Base-by-base conservation (phyloP, 148 eudicot species). In the Rhododendron williamsianum region DNA sequence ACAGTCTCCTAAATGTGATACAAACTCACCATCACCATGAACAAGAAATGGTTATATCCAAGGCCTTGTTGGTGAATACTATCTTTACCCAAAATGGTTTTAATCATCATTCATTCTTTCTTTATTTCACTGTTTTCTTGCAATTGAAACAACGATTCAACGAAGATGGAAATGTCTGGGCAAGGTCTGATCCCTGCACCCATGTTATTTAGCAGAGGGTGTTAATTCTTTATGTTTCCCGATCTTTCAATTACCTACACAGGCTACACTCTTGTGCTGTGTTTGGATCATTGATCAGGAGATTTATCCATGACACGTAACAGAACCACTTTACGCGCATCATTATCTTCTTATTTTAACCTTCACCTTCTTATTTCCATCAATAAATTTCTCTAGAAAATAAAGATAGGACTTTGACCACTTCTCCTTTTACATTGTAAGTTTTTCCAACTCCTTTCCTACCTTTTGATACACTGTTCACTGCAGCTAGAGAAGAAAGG, bases 401-500 rank as follows among this genome's bases (percentile, higher is more conserved):
- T 56, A 4, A 56, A 56, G 23, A 63, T 23, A 21, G 6, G 71
- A 63, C 27, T n/a, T 2, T 63, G 71, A 13, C 18, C 73, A n/a
- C 23, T 85, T 19, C 45, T 41, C 45, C 54, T 19, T 67, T 12
- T 25, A 51, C 30, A 3, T 41, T 81, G 83, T 4, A 49, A 51
- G 15, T 16, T 38, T 27, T 0, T 82, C 27, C 18, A 1, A 0
- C 43, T 15, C 82, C 25, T 48, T 27, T 6, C 3, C 11, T 16
- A 9, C 12, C 21, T 8, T 45, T 27, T 1, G 0, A 30, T 56
- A 9, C 19, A 19, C 6, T 21, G 72, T 41, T 58, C 76, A 3
- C 46, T 82, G 92, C 91, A 92, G 95, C 81, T 65, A 81, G 49
- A 83, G 83, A 80, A 30, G 82, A 76, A 54, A 71, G 73, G 73